phyloP scores from a whole-genome alignment of 2,329 filamentous ascomycete genomes.

The Eurotiales sp. region DNA sequence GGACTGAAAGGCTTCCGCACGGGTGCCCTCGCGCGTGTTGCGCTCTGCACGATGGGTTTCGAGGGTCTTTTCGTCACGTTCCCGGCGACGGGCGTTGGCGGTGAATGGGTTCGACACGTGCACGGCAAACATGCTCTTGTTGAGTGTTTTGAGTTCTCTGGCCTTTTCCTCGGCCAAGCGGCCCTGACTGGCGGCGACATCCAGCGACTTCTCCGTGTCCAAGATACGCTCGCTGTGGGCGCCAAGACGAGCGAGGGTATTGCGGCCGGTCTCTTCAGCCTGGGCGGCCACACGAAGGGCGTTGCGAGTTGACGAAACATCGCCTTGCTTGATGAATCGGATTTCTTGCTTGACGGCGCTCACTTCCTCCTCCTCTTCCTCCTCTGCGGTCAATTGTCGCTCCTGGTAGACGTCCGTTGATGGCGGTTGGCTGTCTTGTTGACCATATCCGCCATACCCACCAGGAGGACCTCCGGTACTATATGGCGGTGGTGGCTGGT shows the following conservation, averaged over 20 bases:
- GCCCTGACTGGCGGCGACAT: conserved; percentile 73
- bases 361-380: conserved; percentile 70
- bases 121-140: conserved; percentile 86
- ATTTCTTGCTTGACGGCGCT: conserved; percentile 71
- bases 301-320: conserved; percentile 68
- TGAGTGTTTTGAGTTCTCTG: conserved; percentile 76
- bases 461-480: conserved; percentile 33
- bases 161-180: conserved; percentile 74
- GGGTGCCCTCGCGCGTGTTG: conserved; percentile 54
- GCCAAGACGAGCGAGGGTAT: conserved; percentile 69
- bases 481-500: conserved; percentile 36
- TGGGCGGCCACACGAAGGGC: conserved; percentile 64
- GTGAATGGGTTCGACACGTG: conserved; percentile 78
- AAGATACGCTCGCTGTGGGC: conserved; percentile 76
- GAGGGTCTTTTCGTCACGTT: conserved; percentile 65
- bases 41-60: conserved; percentile 60
- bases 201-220: conserved; percentile 78
- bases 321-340: conserved; percentile 70
- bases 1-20: conserved; percentile 49
- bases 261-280: conserved; percentile 66
- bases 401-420: conserved; percentile 54
- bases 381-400: conserved; percentile 76
- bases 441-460: conserved; percentile 20
- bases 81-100: conserved; percentile 59
- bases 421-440: conserved; percentile 21